Evolutionary conservation across 1,139 yeast species (phyloP), one percentile per base, ranked within the genome.

Genomic region (Geotrichum phurueaensis): DNA sequence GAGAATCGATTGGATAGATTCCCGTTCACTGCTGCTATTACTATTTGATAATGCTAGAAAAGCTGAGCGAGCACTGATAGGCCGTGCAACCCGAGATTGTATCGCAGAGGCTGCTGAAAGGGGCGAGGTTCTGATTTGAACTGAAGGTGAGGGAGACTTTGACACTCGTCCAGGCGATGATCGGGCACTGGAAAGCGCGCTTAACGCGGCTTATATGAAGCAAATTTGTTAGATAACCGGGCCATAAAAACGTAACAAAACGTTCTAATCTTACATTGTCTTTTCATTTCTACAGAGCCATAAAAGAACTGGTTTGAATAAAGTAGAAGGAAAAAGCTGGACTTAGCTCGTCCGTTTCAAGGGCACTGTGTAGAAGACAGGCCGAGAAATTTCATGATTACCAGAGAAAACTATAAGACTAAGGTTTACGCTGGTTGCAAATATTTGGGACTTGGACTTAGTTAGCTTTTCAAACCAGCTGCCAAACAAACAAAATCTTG

Each of bases 191-290:
- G 47, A 39, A 39, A 55, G 39, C 7, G 58, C 58, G 43, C 58
- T 55, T 29, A 55, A 27, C 23, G 58, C 58, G 31, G 58, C 58
- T 55, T 15, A 15, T n/a, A 20, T 9, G 6, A 31, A 51, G 5
- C 10, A 25, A 33, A 13, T 20, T 18, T 18, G 27, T 51, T 39
- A 39, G 47, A 39, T 39, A n/a, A 39, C 7, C n/a, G 9, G 18
- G 9, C 18, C 3, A 36, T 13, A 36, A 36, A 10, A n/a, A 39
- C 7, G 5, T 6, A 39, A 39, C 12, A 12, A 3, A 51, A 33
- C 4, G n/a, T 51, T 4, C 9, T 9, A 31, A 5, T 15, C 58
- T 36, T 25, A 55, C 58, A 49, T 22, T 36, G 49, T 33, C 58
- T 52, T 49, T 49, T 55, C 58, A 55, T 55, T 43, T 2, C 43